A percentile compares a stretch with the other conserved stretches of the same genome.
These are phyloP conservation scores for Nicotiana tomentosiformis DNA, from an alignment of 257 asterid species.

Conservation along the genomic window DNA sequence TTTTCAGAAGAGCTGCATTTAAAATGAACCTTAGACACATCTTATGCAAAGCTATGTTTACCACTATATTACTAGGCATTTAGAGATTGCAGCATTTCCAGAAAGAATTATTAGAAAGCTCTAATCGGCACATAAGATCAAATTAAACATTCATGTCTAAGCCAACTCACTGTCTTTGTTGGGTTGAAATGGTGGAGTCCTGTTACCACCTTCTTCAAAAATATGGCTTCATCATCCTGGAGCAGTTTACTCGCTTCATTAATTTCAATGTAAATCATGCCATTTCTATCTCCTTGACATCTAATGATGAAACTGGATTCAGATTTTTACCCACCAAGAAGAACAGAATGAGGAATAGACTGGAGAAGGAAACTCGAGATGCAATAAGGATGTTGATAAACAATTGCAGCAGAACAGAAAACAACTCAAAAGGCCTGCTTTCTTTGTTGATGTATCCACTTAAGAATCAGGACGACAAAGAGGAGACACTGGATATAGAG, in stretches of 20 bases:
- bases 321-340: slow-evolving; percentile 62
- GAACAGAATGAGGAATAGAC: slow-evolving; percentile 47
- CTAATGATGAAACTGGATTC: slow-evolving; percentile 5
- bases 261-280: not conserved
- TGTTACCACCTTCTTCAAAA: not conserved
- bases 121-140: not conserved
- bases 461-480: slow-evolving; percentile 14
- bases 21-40: not conserved
- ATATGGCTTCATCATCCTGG: not conserved
- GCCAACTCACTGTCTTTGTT: not conserved
- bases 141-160: not conserved
- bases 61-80: not conserved
- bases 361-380: slow-evolving; percentile 48
- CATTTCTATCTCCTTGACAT: not conserved
- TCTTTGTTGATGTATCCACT: slow-evolving; percentile 23
- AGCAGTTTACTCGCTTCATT: not conserved
- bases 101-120: not conserved
- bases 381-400: slow-evolving; percentile 33
- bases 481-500: slow-evolving; percentile 13
- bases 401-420: slow-evolving; percentile 20
- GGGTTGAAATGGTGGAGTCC: slow-evolving; percentile 3
- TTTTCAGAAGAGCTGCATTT: not conserved
- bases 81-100: not conserved
- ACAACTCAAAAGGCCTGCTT: slow-evolving; percentile 22
- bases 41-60: not conserved